Conservation (phyloP, 768 basidiomycete genomes). For the Rhodocollybia butyracea region DNA sequence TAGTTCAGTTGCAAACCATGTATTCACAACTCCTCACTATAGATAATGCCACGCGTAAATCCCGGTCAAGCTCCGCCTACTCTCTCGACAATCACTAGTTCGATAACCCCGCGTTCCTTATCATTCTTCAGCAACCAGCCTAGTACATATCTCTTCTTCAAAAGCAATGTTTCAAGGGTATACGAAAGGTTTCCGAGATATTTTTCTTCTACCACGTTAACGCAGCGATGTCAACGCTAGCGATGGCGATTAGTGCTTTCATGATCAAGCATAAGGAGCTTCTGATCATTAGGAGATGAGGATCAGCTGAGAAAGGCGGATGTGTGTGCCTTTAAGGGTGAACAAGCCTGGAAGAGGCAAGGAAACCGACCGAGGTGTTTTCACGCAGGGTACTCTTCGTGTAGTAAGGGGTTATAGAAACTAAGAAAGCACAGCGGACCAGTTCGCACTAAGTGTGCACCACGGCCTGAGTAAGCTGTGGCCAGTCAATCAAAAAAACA, state of each 20-base stretch:
- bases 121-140: constrained; percentile 31
- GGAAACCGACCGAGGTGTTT: too few relatives aligned
- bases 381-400: too few relatives aligned
- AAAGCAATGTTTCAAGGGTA: constrained; percentile 32
- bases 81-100: constrained; percentile 35
- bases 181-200: constrained; percentile 50
- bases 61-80: constrained; percentile 34
- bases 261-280: constrained; percentile 65
- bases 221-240: constrained; percentile 48
- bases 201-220: constrained; percentile 70
- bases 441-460: too few relatives aligned
- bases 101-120: constrained; percentile 41
- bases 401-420: too few relatives aligned
- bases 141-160: constrained; percentile 9
- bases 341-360: too few relatives aligned
- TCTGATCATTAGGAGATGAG: constrained; percentile 55
- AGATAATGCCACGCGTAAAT: constrained; percentile 44
- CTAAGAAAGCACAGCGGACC: too few relatives aligned
- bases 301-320: constrained; percentile 30
- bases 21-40: background rate
- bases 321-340: too few relatives aligned
- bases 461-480: too few relatives aligned
- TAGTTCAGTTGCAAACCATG: background rate
- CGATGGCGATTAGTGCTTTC: constrained; percentile 48
- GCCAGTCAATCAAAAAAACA: too few relatives aligned